A percentile compares a stretch with the other conserved stretches of the same genome.
Conservation (phyloP, 2,329 filamentous ascomycete genomes). For the Ascochyta koolunga region DNA sequence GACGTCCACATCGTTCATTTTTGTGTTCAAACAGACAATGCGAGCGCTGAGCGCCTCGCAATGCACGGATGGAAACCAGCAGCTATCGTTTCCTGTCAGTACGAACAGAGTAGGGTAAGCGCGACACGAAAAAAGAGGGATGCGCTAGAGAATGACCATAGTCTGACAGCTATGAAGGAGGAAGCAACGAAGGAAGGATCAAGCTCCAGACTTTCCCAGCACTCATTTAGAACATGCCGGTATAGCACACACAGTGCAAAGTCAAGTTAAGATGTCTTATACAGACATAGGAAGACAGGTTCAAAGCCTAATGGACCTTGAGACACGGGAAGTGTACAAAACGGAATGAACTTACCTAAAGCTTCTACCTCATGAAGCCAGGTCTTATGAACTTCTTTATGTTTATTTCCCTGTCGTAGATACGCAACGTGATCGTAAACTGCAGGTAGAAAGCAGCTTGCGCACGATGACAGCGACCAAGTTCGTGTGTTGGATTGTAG, state of each 20-base stretch:
- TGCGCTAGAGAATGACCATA: not conserved
- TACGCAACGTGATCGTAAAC: not conserved
- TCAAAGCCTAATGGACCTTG: no score
- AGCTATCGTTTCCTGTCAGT: slow-evolving; percentile 11
- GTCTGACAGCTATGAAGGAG: not conserved
- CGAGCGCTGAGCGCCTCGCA: slow-evolving; percentile 27
- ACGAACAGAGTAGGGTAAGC: not conserved
- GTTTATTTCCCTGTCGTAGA: not conserved
- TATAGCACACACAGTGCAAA: not conserved
- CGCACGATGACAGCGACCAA: not conserved
- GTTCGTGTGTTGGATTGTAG: not conserved
- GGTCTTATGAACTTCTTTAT: not conserved
- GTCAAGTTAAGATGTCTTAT: not conserved
- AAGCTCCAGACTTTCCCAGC: not conserved
- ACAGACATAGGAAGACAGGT: not conserved
- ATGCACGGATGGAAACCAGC: slow-evolving; percentile 14
- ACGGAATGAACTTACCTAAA: not conserved
- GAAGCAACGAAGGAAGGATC: not conserved
- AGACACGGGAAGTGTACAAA: not conserved
- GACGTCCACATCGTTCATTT: slow-evolving; percentile 39
- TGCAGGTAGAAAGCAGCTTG: not conserved
- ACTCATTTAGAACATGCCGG: not conserved
- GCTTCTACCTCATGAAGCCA: slow-evolving; percentile 5
- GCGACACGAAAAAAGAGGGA: not conserved
- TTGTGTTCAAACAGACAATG: slow-evolving; percentile 11